A percentile compares a stretch with the other conserved stretches of the same genome.
These are phyloP conservation scores for Hansenula lynferdii DNA, from an alignment of 1,139 yeast species.

Conservation along the genomic window DNA sequence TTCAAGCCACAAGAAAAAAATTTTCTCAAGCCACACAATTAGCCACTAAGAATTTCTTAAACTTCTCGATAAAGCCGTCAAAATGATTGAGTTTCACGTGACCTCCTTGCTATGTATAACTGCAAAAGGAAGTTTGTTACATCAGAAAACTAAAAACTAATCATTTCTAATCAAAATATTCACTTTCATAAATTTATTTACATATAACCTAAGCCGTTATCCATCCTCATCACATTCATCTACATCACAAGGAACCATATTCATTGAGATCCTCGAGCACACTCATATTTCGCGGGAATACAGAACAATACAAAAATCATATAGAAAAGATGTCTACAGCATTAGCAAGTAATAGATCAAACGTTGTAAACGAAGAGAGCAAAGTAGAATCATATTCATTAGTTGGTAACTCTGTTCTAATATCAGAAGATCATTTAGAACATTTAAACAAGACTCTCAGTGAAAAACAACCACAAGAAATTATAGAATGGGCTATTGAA, in stretches of 20 bases:
- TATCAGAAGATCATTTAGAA: conserved; percentile 45
- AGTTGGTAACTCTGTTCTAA: conserved; percentile 17
- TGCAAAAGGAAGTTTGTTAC: too few species aligned
- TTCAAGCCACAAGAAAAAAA: too few species aligned
- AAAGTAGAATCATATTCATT: not conserved
- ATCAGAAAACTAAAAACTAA: not conserved
- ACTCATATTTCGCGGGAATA: too few species aligned
- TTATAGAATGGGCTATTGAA: conserved; percentile 73
- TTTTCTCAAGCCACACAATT: too few species aligned
- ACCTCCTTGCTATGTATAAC: not conserved
- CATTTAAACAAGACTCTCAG: conserved; percentile 61
- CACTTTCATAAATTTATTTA: too few species aligned
- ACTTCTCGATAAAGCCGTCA: not conserved
- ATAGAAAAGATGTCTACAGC: not conserved
- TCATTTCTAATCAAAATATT: not conserved
- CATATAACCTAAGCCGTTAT: too few species aligned
- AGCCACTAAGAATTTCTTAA: not conserved
- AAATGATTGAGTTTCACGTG: not conserved
- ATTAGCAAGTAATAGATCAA: too few species aligned
- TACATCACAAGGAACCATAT: too few species aligned
- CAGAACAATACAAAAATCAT: not conserved
- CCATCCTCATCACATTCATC: too few species aligned
- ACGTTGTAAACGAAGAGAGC: not conserved
- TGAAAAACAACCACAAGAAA: conserved; percentile 59
- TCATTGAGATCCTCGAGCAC: too few species aligned